Evolutionary conservation across 768 basidiomycete genomes (phyloP).

Genomic region (Mycena polygramma): DNA sequence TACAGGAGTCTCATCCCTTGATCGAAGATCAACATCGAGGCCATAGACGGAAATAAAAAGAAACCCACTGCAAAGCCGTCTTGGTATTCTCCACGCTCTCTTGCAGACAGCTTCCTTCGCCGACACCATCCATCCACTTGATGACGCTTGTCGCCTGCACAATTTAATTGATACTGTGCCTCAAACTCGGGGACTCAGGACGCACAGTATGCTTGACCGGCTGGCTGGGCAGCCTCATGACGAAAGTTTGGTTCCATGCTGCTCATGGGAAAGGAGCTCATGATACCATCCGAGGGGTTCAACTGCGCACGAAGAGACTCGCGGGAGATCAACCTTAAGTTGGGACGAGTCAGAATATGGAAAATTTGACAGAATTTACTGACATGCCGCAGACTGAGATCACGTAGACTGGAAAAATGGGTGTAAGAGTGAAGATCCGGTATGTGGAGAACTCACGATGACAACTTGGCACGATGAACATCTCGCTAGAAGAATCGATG

Average conservation of each 20-base stretch:
- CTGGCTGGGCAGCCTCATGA: neutral
- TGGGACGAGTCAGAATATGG: neutral
- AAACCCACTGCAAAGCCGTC: neutral
- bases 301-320: neutral
- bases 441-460: constrained; percentile 1
- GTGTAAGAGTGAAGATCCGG: neutral
- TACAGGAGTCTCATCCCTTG: no score
- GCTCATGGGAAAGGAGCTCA: neutral
- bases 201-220: neutral
- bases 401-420: constrained; percentile 13
- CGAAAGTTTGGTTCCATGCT: neutral
- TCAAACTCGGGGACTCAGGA: neutral
- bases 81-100: neutral
- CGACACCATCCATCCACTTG: neutral
- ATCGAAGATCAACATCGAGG: no score
- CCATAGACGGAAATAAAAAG: no score
- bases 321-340: constrained; percentile 1
- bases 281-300: neutral
- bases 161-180: neutral
- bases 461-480: constrained; percentile 17
- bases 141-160: neutral
- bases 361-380: neutral
- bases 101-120: neutral
- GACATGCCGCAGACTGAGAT: constrained; percentile 28
- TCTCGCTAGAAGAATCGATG: neutral